Evolutionary conservation across 2,329 filamentous ascomycete species (phyloP).

Genomic region (Colletotrichum brevisporum): DNA sequence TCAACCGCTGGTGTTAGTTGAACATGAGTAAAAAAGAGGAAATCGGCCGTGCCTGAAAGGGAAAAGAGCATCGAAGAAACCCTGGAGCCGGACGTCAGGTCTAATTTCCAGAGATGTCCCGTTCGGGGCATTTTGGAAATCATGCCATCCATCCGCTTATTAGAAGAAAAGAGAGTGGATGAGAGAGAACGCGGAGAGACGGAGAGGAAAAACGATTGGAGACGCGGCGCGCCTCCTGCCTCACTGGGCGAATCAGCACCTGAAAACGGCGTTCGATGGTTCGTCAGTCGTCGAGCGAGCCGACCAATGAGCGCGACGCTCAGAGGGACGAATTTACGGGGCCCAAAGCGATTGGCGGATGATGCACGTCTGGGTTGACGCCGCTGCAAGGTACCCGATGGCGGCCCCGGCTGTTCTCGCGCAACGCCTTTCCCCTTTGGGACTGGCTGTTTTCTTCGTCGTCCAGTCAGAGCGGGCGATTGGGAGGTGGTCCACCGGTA

Average conservation of each 20-base stretch:
- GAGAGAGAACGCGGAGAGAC: neutral
- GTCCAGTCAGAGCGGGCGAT: constrained; percentile 16
- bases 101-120: constrained; percentile 24
- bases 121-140: constrained; percentile 12
- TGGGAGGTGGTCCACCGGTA: too few relatives aligned
- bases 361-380: constrained; percentile 31
- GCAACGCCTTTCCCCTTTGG: neutral
- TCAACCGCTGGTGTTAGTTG: too few relatives aligned
- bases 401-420: constrained; percentile 1
- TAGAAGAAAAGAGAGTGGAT: too few relatives aligned
- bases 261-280: constrained; percentile 39
- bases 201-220: neutral
- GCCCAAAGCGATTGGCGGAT: constrained; percentile 31
- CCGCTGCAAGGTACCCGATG: constrained; percentile 39
- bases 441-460: neutral
- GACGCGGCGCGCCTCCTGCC: constrained; percentile 5
- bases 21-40: neutral
- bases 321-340: neutral
- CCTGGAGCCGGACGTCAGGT: constrained; percentile 19
- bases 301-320: neutral
- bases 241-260: constrained; percentile 32
- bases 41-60: constrained; percentile 2
- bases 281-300: constrained; percentile 28
- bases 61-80: neutral
- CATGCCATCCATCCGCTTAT: neutral